Evolutionary conservation across 2,329 filamentous ascomycete genomes (phyloP), one percentile per base, ranked within the genome.

Genomic region (Trichoderma semiorbis): DNA sequence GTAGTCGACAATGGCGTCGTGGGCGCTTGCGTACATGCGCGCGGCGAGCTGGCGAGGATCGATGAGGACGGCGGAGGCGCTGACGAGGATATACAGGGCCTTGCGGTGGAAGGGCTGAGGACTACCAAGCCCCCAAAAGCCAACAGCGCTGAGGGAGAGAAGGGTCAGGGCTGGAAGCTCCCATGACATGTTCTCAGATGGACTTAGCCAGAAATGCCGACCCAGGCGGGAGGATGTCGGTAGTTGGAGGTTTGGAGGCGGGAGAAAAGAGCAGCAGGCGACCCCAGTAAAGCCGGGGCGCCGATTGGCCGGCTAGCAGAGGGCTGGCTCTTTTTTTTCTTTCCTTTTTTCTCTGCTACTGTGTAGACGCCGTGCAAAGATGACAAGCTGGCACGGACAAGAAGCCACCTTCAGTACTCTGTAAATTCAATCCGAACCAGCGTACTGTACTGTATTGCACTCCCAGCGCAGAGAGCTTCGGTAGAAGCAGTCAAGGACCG

Each of bases 111-210:
- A 77, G 69, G 78, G 77, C 67, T 77, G 77, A 70, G 78, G 78
- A 73, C 76, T 80, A 77, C 77, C 78, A 74, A 81, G 76, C 78
- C 80, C 81, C 77, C 80, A 81, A 75, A 80, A 79, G 77, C 80
- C 78, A 74, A 80, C 75, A 75, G 81, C 75, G 78, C 77, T 79
- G 78, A 82, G 74, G 79, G 80, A 79, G 78, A 82, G 78, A 79
- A 80, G 78, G 75, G 78, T 82, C 78, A 82, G 81, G 75, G 78
- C 78, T 77, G 81, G 77, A 74, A 80, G 79, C 80, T 81, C 80
- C 81, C 81, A 83, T 82, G 80, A 82, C 81, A 83, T 83, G 78
- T 81, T 83, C 81, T 82, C 81, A 74, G 77, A 58, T 39, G 58
- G 69, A 67, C 55, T 60, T 65, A 70, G 64, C 57, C 71, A 68